Conservation (phyloP, 106 monocot genomes). For the Alisma plantagoaquatica region DNA sequence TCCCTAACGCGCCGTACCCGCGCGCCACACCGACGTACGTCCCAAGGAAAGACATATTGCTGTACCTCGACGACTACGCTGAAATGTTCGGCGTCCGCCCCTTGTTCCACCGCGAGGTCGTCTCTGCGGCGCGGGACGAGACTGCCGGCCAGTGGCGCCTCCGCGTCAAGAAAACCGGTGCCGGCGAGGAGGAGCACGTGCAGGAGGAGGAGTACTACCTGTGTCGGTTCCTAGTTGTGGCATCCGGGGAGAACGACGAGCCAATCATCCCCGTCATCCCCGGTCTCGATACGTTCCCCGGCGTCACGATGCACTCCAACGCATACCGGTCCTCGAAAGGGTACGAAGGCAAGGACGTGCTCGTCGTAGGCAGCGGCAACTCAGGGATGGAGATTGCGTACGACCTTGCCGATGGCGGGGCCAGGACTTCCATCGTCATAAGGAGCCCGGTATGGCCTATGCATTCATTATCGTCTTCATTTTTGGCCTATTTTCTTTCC, state of each 20-base stretch:
- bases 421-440: too few species aligned
- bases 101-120: constrained; percentile 5
- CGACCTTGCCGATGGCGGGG: too few species aligned
- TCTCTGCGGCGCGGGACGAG: constrained; percentile 4
- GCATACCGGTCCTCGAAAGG: constrained; percentile 4
- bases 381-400: constrained; percentile 27
- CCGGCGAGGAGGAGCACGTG: not conserved
- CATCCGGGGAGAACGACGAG: constrained; percentile 23
- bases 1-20: constrained; percentile 14
- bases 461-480: too few species aligned
- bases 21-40: constrained; percentile 10
- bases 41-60: constrained; percentile 9
- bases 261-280: constrained; percentile 9
- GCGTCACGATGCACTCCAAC: constrained; percentile 8
- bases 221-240: constrained; percentile 13
- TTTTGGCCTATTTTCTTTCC: too few species aligned
- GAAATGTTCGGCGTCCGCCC: constrained; percentile 7
- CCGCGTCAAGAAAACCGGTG: not conserved
- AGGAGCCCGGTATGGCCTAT: too few species aligned
- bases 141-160: constrained; percentile 2
- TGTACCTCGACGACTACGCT: constrained; percentile 13
- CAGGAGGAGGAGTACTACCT: constrained; percentile 1
- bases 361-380: constrained; percentile 23
- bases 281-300: constrained; percentile 8
- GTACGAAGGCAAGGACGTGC: constrained; percentile 9